A percentile compares a stretch with the other conserved stretches of the same genome.
These are phyloP conservation scores for Linnemannia exigua DNA, from an alignment of 192 early-diverging fungal genomes.

Conservation along the genomic window DNA sequence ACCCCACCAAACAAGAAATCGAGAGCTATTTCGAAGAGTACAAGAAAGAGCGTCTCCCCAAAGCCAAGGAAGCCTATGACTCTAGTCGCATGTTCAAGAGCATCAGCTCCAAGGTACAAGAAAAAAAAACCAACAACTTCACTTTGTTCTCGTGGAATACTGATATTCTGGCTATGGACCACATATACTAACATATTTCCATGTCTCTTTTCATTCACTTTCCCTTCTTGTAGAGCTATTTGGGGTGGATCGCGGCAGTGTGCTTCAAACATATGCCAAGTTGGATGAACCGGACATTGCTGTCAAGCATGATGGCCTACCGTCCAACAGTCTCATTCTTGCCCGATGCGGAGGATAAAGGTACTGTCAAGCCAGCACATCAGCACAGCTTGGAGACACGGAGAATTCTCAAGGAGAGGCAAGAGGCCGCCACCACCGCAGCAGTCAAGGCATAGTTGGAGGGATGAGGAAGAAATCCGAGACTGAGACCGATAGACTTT, in stretches of 20 bases:
- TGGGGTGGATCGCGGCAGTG: background rate
- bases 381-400: slow-evolving; percentile 16
- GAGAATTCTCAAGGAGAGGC: background rate
- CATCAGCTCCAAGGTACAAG: slow-evolving; percentile 7
- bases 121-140: background rate
- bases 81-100: slow-evolving; percentile 10
- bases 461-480: background rate
- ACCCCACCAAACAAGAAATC: background rate
- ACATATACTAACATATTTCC: background rate
- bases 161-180: no score
- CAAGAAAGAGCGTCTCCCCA: slow-evolving; percentile 14
- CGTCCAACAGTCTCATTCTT: slow-evolving; percentile 22
- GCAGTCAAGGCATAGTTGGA: background rate
- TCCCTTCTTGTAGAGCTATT: background rate
- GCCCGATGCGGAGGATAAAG: slow-evolving; percentile 7
- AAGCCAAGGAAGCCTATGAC: slow-evolving; percentile 9
- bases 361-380: slow-evolving; percentile 6
- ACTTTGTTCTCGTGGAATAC: background rate
- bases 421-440: background rate
- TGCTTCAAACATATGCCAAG: slow-evolving; percentile 13
- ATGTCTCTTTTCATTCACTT: background rate
- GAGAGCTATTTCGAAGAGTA: slow-evolving; percentile 6
- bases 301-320: slow-evolving; percentile 16
- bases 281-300: slow-evolving; percentile 8
- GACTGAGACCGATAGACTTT: background rate